Evolutionary conservation across 148 eudicot genomes (phyloP).

Genomic region (Hydrangea macrophylla): DNA sequence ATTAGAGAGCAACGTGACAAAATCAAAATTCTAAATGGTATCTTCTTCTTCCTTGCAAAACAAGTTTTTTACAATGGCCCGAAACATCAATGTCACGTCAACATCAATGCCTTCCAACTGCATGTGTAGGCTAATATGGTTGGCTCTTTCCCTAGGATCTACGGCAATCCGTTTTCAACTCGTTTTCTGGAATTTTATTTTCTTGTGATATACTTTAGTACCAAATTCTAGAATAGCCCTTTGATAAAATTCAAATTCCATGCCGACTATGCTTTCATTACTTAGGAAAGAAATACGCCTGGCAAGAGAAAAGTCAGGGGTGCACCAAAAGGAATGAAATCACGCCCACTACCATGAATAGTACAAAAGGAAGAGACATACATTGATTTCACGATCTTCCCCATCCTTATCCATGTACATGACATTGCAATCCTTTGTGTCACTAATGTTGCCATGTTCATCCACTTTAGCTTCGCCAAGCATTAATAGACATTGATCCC

Average conservation of each 20-base stretch:
- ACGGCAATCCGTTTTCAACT: neutral
- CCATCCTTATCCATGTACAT: conserved; percentile 90
- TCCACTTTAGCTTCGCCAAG: conserved; percentile 94
- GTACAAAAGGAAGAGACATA: conserved; percentile 22
- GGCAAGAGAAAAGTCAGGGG: neutral
- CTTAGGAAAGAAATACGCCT: neutral
- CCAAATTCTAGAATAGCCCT: neutral
- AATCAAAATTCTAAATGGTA: neutral
- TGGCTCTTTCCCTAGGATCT: neutral
- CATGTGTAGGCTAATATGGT: neutral
- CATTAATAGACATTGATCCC: conserved; percentile 96
- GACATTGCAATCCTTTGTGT: conserved; percentile 55
- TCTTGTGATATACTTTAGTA: neutral
- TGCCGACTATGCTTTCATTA: neutral
- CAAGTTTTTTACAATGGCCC: neutral
- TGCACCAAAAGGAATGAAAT: neutral
- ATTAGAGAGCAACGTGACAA: neutral
- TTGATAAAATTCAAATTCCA: too few relatives aligned
- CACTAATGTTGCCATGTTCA: conserved; percentile 75
- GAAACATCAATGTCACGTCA: neutral
- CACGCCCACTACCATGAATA: neutral
- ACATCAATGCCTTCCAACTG: too few relatives aligned
- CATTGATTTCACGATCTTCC: conserved; percentile 95
- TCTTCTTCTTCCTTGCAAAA: neutral
- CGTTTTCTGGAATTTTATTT: neutral